phyloP scores from a whole-genome alignment of 192 early-diverging fungal genomes.

The Diversispora epigaea region DNA sequence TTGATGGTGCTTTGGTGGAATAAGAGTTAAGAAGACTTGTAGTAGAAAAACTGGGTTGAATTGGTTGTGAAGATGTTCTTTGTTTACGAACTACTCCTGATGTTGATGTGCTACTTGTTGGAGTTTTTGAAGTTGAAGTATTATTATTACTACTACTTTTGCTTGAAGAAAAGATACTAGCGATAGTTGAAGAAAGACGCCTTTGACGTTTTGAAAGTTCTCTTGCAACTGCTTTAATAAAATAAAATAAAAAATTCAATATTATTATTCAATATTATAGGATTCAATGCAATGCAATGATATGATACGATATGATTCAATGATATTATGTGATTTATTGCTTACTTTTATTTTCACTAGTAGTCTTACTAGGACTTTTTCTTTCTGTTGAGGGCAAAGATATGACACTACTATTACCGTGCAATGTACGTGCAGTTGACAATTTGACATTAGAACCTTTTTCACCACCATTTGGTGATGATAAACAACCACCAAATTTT shows the following conservation, averaged over 20 bases:
- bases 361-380: too few relatives aligned
- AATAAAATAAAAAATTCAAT: not conserved
- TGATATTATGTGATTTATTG: too few relatives aligned
- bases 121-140: not conserved
- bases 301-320: too few relatives aligned
- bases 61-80: not conserved
- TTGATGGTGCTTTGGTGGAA: not conserved
- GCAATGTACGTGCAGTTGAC: not conserved
- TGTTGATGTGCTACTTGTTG: not conserved
- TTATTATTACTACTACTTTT: not conserved
- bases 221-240: not conserved
- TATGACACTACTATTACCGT: not conserved
- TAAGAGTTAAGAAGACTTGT: not conserved
- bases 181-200: not conserved
- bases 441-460: not conserved
- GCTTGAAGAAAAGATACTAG: not conserved
- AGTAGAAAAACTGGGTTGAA: not conserved
- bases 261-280: not conserved
- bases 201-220: not conserved
- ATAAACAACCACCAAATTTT: constrained; percentile 8
- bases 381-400: not conserved
- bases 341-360: too few relatives aligned
- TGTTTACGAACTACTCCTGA: not conserved
- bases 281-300: too few relatives aligned
- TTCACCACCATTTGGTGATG: not conserved